phyloP scores from a whole-genome alignment of 31 red algal genomes.

The Odonthalia washingtoniensis region DNA sequence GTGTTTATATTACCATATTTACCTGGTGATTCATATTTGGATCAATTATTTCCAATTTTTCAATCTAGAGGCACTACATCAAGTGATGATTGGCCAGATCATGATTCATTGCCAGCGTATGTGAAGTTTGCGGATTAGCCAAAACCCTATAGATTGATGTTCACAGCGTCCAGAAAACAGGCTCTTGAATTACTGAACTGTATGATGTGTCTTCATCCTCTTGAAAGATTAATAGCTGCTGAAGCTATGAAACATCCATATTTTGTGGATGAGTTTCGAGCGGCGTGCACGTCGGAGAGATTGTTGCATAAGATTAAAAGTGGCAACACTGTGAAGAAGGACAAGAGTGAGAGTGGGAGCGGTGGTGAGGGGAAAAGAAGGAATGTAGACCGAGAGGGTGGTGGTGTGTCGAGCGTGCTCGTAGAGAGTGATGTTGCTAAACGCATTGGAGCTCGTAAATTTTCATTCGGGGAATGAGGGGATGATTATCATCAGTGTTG shows the following conservation, averaged over 20 bases:
- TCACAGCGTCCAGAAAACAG: slow-evolving; percentile 71
- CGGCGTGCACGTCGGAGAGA: slow-evolving; percentile 50
- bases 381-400: neutral
- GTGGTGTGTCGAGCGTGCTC: neutral
- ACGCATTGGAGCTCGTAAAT: too few relatives aligned
- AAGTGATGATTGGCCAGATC: slow-evolving; percentile 85
- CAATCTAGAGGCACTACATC: slow-evolving; percentile 79
- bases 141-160: slow-evolving; percentile 60
- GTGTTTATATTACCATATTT: slow-evolving; percentile 86
- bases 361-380: neutral
- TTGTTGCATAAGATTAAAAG: slow-evolving; percentile 70
- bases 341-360: neutral
- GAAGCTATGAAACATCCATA: slow-evolving; percentile 88
- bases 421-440: too few relatives aligned
- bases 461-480: too few relatives aligned
- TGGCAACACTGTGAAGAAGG: slow-evolving; percentile 72
- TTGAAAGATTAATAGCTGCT: slow-evolving; percentile 61
- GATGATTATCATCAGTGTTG: too few relatives aligned
- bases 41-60: slow-evolving; percentile 91
- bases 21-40: slow-evolving; percentile 91
- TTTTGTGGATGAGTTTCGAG: slow-evolving; percentile 75
- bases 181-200: slow-evolving; percentile 79
- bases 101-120: too few relatives aligned
- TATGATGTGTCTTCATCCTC: slow-evolving; percentile 85
- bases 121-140: slow-evolving; percentile 76